Evolutionary conservation across 1,284 basidiomycete species (phyloP).

Genomic region (Pseudozyma thailandica): DNA sequence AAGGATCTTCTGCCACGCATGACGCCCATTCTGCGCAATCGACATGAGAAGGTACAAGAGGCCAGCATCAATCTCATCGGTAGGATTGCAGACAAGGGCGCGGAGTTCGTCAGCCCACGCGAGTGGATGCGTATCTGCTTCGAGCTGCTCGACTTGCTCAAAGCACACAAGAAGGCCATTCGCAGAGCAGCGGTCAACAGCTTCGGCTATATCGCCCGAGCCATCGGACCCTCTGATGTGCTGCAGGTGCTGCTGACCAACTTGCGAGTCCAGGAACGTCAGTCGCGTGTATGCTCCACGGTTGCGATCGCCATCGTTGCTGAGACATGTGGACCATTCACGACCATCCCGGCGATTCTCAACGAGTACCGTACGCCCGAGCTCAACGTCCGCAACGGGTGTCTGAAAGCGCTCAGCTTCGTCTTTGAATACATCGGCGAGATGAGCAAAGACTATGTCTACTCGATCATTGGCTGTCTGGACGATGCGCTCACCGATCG

Average conservation of each 20-base stretch:
- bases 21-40: conserved; percentile 98
- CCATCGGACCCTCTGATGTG: conserved; percentile 98
- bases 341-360: conserved; percentile 96
- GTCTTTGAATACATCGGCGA: conserved; percentile 99
- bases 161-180: conserved; percentile 99
- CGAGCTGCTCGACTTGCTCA: conserved; percentile 94
- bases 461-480: conserved; percentile 95
- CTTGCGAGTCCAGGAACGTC: conserved; percentile 96
- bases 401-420: conserved; percentile 97
- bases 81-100: conserved; percentile 98
- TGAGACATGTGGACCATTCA: conserved; percentile 97
- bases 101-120: conserved; percentile 95
- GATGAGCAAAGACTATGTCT: conserved; percentile 97
- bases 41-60: conserved; percentile 99
- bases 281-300: conserved; percentile 97
- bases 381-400: conserved; percentile 98
- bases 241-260: conserved; percentile 95
- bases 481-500: conserved; percentile 98
- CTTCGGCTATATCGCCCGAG: conserved; percentile 99
- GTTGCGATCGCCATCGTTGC: conserved; percentile 86
- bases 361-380: conserved; percentile 97
- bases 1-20: conserved; percentile 98
- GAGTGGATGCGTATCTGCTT: conserved; percentile 99
- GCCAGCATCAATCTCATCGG: conserved; percentile 99
- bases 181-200: conserved; percentile 98